These are phyloP conservation scores for Torulaspora maleeae DNA, from an alignment of 805 yeast species.

Conservation along the genomic window DNA sequence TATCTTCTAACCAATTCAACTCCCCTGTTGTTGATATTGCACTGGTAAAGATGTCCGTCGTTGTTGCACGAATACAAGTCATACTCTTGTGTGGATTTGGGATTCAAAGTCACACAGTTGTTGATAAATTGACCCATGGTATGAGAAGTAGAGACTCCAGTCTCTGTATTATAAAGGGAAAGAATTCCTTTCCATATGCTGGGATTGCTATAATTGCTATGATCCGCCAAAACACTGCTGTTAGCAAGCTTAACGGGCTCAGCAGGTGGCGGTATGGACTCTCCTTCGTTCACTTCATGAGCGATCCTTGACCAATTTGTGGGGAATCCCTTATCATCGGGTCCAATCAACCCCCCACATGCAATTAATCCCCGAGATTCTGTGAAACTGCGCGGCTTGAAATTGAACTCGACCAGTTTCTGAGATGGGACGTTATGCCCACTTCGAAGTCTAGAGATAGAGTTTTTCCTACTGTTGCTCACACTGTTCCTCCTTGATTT, in stretches of 20 bases:
- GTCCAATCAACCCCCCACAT: slow-evolving; percentile 49
- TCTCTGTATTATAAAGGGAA: slow-evolving; percentile 43
- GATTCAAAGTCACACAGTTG: slow-evolving; percentile 63
- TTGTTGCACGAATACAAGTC: slow-evolving; percentile 75
- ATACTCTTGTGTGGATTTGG: slow-evolving; percentile 42
- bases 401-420: slow-evolving; percentile 49
- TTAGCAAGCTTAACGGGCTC: slow-evolving; percentile 32
- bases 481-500: slow-evolving; percentile 11
- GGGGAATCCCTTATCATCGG: slow-evolving; percentile 34
- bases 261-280: slow-evolving; percentile 19
- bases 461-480: slow-evolving; percentile 4
- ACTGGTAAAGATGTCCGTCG: slow-evolving; percentile 64
- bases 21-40: slow-evolving; percentile 51
- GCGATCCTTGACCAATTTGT: slow-evolving; percentile 27
- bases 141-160: slow-evolving; percentile 45
- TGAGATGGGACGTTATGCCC: slow-evolving; percentile 24
- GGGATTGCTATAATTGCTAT: slow-evolving; percentile 31
- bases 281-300: slow-evolving; percentile 15
- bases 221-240: slow-evolving; percentile 25
- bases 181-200: slow-evolving; percentile 49
- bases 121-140: slow-evolving; percentile 78
- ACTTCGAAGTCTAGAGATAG: slow-evolving; percentile 2
- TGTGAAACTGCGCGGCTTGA: slow-evolving; percentile 66
- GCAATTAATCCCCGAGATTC: slow-evolving; percentile 50
- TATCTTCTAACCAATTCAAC: slow-evolving; percentile 40